Evolutionary conservation across 495 filamentous ascomycete species (phyloP).

Genomic region (Penicillium psychrofluorescens): DNA sequence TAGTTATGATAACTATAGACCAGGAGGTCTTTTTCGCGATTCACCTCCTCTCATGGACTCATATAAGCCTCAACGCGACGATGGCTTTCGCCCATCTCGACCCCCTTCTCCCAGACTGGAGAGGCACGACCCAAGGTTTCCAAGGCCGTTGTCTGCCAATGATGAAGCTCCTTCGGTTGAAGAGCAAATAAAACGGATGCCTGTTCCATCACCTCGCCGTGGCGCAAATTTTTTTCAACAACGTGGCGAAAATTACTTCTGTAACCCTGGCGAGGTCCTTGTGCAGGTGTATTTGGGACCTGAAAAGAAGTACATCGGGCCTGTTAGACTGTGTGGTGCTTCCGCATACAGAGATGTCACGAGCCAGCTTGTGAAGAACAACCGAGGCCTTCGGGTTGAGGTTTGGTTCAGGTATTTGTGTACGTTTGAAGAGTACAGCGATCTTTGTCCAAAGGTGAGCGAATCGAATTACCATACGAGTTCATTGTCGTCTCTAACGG

Average conservation of each 20-base stretch:
- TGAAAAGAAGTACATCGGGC: slow-evolving; percentile 26
- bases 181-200: slow-evolving; percentile 7
- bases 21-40: too few species aligned
- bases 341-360: slow-evolving; percentile 13
- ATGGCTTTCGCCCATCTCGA: too few species aligned
- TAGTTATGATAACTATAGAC: too few species aligned
- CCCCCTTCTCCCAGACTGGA: too few species aligned
- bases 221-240: neutral
- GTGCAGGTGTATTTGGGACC: slow-evolving; percentile 28
- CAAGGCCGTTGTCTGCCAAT: too few species aligned
- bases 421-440: slow-evolving; percentile 25
- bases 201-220: neutral
- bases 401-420: slow-evolving; percentile 36
- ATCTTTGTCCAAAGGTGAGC: slow-evolving; percentile 22
- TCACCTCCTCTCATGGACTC: too few species aligned
- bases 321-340: slow-evolving; percentile 29
- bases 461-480: neutral
- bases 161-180: neutral
- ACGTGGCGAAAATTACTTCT: slow-evolving; percentile 8
- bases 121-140: too few species aligned
- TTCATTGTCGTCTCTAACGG: slow-evolving; percentile 2
- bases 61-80: too few species aligned
- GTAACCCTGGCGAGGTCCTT: slow-evolving; percentile 16
- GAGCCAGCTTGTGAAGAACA: slow-evolving; percentile 9
- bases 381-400: slow-evolving; percentile 8